Percentiles rank a stretch among this genome's conserved stretches.
phyloP scores from a whole-genome alignment of 768 basidiomycete species.

The Rhodotorula kratochvilovae region DNA sequence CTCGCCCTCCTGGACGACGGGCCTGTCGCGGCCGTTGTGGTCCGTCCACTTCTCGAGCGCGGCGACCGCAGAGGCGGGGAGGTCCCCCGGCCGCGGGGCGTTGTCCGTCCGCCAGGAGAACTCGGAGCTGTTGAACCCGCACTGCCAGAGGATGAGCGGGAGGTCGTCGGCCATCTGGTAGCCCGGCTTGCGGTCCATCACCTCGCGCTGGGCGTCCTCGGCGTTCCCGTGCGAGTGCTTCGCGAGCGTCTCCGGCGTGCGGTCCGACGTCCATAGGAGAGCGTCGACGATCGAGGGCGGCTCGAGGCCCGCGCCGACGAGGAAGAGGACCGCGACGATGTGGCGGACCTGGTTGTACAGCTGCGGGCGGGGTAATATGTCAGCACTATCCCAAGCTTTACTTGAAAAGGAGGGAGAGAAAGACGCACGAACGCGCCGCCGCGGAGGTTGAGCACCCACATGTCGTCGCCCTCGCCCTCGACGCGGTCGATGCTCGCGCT shows the following conservation, averaged over 20 bases:
- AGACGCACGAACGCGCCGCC: constrained; percentile 37
- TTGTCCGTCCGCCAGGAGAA: constrained; percentile 68
- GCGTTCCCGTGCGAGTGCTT: constrained; percentile 1
- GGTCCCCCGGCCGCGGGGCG: constrained; percentile 38
- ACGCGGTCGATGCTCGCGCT: constrained; percentile 62
- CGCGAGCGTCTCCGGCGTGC: constrained; percentile 43
- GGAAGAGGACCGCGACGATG: constrained; percentile 85
- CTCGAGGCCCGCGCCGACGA: constrained; percentile 78
- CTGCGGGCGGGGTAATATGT: not conserved
- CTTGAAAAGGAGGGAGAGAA: no score
- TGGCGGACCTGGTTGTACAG: constrained; percentile 94
- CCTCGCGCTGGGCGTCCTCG: not conserved
- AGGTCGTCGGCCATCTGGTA: constrained; percentile 92
- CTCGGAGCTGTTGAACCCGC: constrained; percentile 63
- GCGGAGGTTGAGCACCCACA: constrained; percentile 35
- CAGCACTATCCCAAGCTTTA: no score
- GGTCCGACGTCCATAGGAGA: constrained; percentile 65
- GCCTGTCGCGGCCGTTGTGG: constrained; percentile 15
- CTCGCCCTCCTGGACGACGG: constrained; percentile 22
- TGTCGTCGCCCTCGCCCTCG: constrained; percentile 31
- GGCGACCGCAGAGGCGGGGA: constrained; percentile 41
- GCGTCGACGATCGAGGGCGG: constrained; percentile 63
- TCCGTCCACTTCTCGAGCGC: not conserved
- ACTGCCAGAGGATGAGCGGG: constrained; percentile 88
- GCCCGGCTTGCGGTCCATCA: constrained; percentile 64